Base-by-base conservation (phyloP, 2,329 filamentous ascomycete genomes). In the Neoscytalidium dimidiatum region DNA sequence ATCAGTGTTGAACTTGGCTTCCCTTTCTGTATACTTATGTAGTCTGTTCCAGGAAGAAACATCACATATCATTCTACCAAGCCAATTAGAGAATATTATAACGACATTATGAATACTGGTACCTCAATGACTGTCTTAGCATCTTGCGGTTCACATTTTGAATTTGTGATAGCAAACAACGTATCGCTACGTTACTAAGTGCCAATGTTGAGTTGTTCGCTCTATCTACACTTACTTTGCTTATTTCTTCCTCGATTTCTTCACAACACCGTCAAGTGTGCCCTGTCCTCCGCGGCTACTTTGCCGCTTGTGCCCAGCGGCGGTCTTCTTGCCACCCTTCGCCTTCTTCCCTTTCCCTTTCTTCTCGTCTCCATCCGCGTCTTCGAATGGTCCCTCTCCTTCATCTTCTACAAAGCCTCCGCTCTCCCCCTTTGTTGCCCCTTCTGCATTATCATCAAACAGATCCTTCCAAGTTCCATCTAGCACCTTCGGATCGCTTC, bases 401-500 rank as follows among this genome's bases (percentile, higher is more conserved):
- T 44, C 17, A 11, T 46, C 3, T 67, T 70, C 0, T 80, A 41
- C 11, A 4, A 17, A 41, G n/a, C 81, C 41, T 76, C 69, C 14
- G 80, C 83, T 81, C 0, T 74, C 81, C 1, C 80, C 81, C 33
- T 75, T 68, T 9, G 81, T 83, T 1, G 79, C 78, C 0, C 80
- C 82, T 66, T 83, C 81, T 0, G 75, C 81, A 2, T 73, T 67
- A 70, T 83, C 78, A 29, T 76, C 75, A 66, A 86, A 86, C 21
- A 82, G 67, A 68, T 79, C 71, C 67, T 81, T 81, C 83, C 84
- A 86, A 14, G 74, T 85, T 4, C 90, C 90, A 69, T 90, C 83
- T 53, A 87, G 72, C 2, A 91, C 88, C 69, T 78, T 82, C 6
- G 82, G 74, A 72, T 91, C 83, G 67, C 90, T 82, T 0, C 91